Evolutionary conservation across 805 yeast species (phyloP).

Genomic region (Komagataella phaffii): DNA sequence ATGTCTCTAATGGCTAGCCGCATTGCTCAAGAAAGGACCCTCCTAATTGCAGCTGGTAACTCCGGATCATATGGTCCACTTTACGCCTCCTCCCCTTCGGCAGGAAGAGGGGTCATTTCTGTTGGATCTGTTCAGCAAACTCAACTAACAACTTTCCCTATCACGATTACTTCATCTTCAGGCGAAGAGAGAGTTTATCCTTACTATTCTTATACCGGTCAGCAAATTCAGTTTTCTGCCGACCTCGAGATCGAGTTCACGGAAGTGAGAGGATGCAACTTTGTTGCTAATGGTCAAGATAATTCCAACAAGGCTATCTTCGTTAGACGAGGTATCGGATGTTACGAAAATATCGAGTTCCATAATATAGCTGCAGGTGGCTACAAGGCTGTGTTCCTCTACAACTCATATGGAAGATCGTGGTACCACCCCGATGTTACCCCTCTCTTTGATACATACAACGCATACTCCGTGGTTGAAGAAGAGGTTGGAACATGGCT

Average conservation of each 20-base stretch:
- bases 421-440: conserved; percentile 1
- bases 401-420: background rate
- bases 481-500: conserved; percentile 5
- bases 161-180: conserved; percentile 2
- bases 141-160: conserved; percentile 4
- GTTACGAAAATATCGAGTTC: conserved; percentile 1
- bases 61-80: conserved; percentile 6
- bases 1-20: conserved; percentile 6
- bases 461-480: conserved; percentile 1
- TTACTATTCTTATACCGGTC: background rate
- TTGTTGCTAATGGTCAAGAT: background rate
- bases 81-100: conserved; percentile 5
- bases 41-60: conserved; percentile 10
- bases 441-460: background rate
- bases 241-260: conserved; percentile 1
- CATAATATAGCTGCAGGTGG: background rate
- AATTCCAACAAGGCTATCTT: background rate
- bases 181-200: background rate
- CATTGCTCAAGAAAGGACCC: conserved; percentile 5
- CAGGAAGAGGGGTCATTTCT: conserved; percentile 4
- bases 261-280: background rate
- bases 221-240: background rate
- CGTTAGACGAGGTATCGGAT: conserved; percentile 1
- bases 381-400: background rate
- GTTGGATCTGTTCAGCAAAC: conserved; percentile 5